Conservation (phyloP, 495 filamentous ascomycete species). For the Penicillium coffeae region DNA sequence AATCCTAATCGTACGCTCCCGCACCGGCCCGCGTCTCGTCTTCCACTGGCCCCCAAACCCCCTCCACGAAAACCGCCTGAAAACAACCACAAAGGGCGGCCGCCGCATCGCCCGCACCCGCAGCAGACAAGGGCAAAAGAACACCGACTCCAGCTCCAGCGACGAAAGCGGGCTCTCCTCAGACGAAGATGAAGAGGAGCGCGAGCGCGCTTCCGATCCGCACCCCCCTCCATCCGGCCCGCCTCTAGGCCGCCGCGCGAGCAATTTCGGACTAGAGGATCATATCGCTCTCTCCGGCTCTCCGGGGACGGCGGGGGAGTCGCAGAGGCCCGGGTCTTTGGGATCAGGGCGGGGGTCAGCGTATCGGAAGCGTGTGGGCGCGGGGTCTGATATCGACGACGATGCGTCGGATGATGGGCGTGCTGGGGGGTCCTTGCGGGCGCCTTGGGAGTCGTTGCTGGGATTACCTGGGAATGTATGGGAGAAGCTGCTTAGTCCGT, state of each 20-base stretch:
- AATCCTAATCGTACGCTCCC: slow-evolving; percentile 75
- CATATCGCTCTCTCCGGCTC: slow-evolving; percentile 25
- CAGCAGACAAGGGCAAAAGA: slow-evolving; percentile 26
- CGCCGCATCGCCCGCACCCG: slow-evolving; percentile 34
- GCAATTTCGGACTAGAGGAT: slow-evolving; percentile 37
- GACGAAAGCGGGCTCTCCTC: slow-evolving; percentile 45
- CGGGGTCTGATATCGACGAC: slow-evolving; percentile 42
- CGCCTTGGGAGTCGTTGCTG: slow-evolving; percentile 74
- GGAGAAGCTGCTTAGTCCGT: slow-evolving; percentile 79
- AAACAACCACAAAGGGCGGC: slow-evolving; percentile 29
- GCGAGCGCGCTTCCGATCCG: slow-evolving; percentile 15
- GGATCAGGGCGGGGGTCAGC: slow-evolving; percentile 37
- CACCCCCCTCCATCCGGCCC: slow-evolving; percentile 16
- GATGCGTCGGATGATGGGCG: slow-evolving; percentile 49
- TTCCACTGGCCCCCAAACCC: slow-evolving; percentile 84
- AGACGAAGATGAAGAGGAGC: slow-evolving; percentile 50
- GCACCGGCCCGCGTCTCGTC: slow-evolving; percentile 77
- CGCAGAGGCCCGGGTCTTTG: slow-evolving; percentile 39
- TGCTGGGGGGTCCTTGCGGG: slow-evolving; percentile 39
- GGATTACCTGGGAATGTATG: slow-evolving; percentile 74
- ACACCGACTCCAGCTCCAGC: slow-evolving; percentile 43
- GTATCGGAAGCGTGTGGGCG: slow-evolving; percentile 32
- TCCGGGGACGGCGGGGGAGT: slow-evolving; percentile 24
- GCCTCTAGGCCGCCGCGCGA: slow-evolving; percentile 29
- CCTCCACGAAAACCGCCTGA: slow-evolving; percentile 41